phyloP scores from a whole-genome alignment of 768 basidiomycete genomes.

The Phlebiopsis gigantea region DNA sequence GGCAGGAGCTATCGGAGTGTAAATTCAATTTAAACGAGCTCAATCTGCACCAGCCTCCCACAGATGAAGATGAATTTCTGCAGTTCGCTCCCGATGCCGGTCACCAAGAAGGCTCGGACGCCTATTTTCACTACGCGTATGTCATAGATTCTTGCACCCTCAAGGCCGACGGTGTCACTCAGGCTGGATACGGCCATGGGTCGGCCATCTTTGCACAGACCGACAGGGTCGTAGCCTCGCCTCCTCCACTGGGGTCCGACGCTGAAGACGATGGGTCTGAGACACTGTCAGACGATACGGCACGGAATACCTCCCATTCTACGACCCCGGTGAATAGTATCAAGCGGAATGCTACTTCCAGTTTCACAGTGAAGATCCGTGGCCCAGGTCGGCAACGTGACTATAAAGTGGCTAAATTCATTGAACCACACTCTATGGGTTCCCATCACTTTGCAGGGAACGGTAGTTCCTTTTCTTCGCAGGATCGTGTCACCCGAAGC shows the following conservation, averaged over 20 bases:
- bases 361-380: not conserved
- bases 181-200: not conserved
- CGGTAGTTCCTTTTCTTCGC: too few species aligned
- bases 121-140: not conserved
- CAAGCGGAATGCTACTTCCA: too few species aligned
- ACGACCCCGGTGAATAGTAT: too few species aligned
- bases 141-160: not conserved
- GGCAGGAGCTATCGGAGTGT: not conserved
- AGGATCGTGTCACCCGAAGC: too few species aligned
- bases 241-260: not conserved
- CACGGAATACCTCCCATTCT: too few species aligned
- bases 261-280: not conserved
- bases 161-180: not conserved
- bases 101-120: not conserved
- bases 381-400: too few species aligned
- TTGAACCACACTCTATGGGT: not conserved
- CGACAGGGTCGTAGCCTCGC: not conserved
- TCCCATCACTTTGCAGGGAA: too few species aligned
- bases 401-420: not conserved
- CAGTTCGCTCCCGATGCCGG: not conserved
- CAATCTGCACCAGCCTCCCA: not conserved
- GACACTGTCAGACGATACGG: too few species aligned
- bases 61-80: not conserved
- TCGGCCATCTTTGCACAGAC: not conserved
- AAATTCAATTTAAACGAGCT: not conserved